These are phyloP conservation scores for Tetraselmis striata DNA, from an alignment of 139 green algal genomes.

Conservation along the genomic window DNA sequence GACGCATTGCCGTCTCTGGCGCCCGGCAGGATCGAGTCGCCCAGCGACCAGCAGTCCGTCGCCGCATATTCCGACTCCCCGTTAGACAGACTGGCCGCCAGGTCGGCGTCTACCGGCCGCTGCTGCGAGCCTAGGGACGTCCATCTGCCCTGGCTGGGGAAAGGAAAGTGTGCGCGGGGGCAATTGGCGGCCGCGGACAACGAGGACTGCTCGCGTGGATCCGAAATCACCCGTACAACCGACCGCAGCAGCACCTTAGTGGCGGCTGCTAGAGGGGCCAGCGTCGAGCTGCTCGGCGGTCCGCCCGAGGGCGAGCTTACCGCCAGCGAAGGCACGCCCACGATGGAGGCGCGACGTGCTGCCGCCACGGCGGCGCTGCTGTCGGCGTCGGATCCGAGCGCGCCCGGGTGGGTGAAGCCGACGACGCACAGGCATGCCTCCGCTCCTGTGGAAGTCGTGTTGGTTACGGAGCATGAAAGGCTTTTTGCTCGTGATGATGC, in stretches of 20 bases:
- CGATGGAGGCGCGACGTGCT: not conserved
- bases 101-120: conserved; percentile 9
- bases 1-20: not conserved
- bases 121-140: conserved; percentile 6
- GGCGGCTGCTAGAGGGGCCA: not conserved
- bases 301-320: not conserved
- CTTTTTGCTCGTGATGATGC: no score
- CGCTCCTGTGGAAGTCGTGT: no score
- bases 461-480: no score
- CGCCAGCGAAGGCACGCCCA: not conserved
- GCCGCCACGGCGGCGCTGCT: not conserved
- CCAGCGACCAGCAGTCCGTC: conserved; percentile 16
- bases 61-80: conserved; percentile 5
- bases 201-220: not conserved
- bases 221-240: not conserved
- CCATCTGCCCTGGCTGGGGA: conserved; percentile 15
- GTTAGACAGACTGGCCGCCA: not conserved
- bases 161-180: conserved; percentile 21
- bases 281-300: not conserved
- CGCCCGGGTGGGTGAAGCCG: not conserved
- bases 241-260: not conserved
- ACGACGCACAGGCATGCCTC: not conserved
- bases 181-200: conserved; percentile 4
- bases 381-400: not conserved
- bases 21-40: not conserved